Conservation (phyloP, 1,139 yeast genomes). For the Suhomyces bribrorum region DNA sequence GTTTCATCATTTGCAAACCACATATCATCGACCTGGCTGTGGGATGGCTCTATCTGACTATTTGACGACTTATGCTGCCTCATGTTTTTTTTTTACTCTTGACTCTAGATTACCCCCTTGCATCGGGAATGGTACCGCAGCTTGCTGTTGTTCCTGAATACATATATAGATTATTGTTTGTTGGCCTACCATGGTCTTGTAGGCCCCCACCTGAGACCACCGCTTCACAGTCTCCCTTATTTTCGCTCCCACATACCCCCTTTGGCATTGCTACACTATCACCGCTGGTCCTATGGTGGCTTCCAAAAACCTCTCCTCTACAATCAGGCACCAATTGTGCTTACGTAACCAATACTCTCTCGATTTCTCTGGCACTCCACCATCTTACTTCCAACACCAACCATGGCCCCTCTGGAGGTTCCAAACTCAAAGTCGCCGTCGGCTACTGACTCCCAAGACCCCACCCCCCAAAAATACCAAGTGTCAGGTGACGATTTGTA, state of each 20-base stretch:
- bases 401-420: constrained; percentile 6
- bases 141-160: constrained; percentile 6
- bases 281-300: too few relatives aligned
- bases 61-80: constrained; percentile 2
- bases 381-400: constrained; percentile 5
- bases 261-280: too few relatives aligned
- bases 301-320: too few relatives aligned
- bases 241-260: too few relatives aligned
- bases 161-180: constrained; percentile 1
- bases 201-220: too few relatives aligned
- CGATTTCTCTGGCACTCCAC: too few relatives aligned
- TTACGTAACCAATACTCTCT: too few relatives aligned
- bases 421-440: constrained; percentile 1
- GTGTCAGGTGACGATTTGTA: constrained; percentile 76
- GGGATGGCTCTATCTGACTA: not conserved
- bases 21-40: not conserved
- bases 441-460: constrained; percentile 2
- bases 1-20: too few relatives aligned
- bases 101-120: constrained; percentile 1
- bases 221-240: too few relatives aligned
- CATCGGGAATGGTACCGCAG: constrained; percentile 8
- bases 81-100: not conserved
- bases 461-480: constrained; percentile 4
- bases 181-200: not conserved
- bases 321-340: too few relatives aligned